Base-by-base conservation (phyloP, 2,329 filamentous ascomycete genomes). In the Phialemonium atrogriseum region DNA sequence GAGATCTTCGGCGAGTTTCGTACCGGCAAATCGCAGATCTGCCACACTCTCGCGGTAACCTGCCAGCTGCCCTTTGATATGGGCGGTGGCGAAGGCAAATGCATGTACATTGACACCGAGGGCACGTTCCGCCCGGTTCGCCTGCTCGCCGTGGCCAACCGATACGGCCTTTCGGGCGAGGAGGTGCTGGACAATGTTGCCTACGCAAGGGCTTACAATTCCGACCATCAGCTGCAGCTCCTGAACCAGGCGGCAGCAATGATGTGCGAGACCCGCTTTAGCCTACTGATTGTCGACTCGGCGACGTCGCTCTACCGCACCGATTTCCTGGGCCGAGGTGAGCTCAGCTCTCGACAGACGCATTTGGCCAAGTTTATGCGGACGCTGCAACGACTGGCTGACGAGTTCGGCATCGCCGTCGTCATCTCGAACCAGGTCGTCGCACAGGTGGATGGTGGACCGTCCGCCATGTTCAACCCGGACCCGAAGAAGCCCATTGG, bases 191-290 rank as follows among this genome's bases (percentile, higher is more conserved):
- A 98, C 63, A 98, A 98, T 46, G 88, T 98, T 35, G 93, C 93
- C 4, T 98, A 98, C 56, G 93, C 93, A 30, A 81, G 91, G 38
- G 91, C 91, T 8, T 98, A 98, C 66, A 98, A 98, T 56, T 96
- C 89, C 0, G 91, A 98, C 44, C 91, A 98, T 58, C 91, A 98
- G 57, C 73, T 98, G 30, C 86, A 94, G 55, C 71, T 98, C 7
- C 77, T 98, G 40, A 91, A 91, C 49, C 89, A 96, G 57, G 93
- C 91, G 4, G 83, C 91, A 3, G 79, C 87, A 40, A 98, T 98
- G 91, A 98, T 98, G 93, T 95, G 88, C 36, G 93, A 98, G 64
- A 98, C 91, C 1, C 79, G 91, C 4, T 98, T 98, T 58, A 96
- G 91, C 4, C 72, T 98, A 7, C 77, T 98, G 30, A 79, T 98